Evolutionary conservation across 2,329 filamentous ascomycete genomes (phyloP).

Genomic region (Lecanicillium sp.): DNA sequence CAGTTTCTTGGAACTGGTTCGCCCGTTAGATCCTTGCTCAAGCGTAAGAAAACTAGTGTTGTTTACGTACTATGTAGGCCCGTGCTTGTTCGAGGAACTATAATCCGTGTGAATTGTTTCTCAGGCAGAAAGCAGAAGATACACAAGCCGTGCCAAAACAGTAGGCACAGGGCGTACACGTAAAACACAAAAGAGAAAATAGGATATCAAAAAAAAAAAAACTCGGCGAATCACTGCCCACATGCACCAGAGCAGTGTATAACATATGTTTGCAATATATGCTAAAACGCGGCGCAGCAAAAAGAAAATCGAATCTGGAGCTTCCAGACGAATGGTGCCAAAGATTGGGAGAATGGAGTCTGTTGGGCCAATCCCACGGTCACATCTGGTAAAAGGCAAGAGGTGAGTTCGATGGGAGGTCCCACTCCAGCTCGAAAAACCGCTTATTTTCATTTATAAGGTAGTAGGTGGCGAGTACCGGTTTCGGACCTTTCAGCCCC

Average conservation of each 20-base stretch:
- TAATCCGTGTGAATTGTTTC: too few relatives aligned
- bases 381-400: slow-evolving; percentile 78
- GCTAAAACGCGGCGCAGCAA: slow-evolving; percentile 4
- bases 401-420: slow-evolving; percentile 67
- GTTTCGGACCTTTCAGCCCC: too few relatives aligned
- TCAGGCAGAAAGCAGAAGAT: too few relatives aligned
- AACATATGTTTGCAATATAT: slow-evolving; percentile 12
- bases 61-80: too few relatives aligned
- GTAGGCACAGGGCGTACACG: too few relatives aligned
- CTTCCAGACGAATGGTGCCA: slow-evolving; percentile 34
- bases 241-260: too few relatives aligned
- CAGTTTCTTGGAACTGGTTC: too few relatives aligned
- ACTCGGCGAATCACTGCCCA: slow-evolving; percentile 4
- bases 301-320: slow-evolving; percentile 33
- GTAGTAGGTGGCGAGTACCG: background rate
- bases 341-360: slow-evolving; percentile 46
- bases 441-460: slow-evolving; percentile 5
- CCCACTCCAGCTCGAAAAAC: slow-evolving; percentile 48
- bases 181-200: too few relatives aligned
- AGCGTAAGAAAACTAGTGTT: too few relatives aligned
- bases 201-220: slow-evolving; percentile 8
- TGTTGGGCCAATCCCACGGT: slow-evolving; percentile 53
- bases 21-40: too few relatives aligned
- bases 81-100: too few relatives aligned
- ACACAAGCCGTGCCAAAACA: too few relatives aligned